Evolutionary conservation across 129 eudicot species (phyloP).

Genomic region (Flaveria linearis): DNA sequence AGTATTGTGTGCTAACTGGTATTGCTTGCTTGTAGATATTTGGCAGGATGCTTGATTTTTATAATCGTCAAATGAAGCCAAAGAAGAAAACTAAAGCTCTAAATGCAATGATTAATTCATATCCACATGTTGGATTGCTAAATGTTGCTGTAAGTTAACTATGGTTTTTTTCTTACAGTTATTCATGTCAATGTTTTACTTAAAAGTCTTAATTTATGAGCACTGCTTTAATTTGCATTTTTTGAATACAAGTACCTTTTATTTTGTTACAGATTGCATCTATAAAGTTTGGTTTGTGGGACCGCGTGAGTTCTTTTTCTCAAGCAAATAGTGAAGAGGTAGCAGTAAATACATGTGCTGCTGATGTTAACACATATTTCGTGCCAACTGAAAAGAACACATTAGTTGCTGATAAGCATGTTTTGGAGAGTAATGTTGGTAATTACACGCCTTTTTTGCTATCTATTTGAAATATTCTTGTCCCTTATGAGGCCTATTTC

Average conservation of each 20-base stretch:
- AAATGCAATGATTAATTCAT: constrained; percentile 34
- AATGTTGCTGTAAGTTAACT: constrained; percentile 78
- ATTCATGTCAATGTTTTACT: background rate
- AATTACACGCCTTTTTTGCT: constrained; percentile 26
- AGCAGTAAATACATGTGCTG: constrained; percentile 14
- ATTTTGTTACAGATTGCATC: constrained; percentile 60
- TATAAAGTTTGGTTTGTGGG: constrained; percentile 78
- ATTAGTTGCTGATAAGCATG: constrained; percentile 23
- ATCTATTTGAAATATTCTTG: background rate
- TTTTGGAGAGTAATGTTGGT: constrained; percentile 34
- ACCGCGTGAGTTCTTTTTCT: constrained; percentile 54
- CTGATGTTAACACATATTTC: constrained; percentile 49
- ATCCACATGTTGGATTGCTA: constrained; percentile 71
- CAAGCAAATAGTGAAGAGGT: constrained; percentile 39
- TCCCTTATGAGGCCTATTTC: background rate
- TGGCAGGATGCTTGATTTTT: constrained; percentile 67
- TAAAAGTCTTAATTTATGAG: background rate
- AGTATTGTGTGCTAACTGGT: background rate
- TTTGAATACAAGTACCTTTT: background rate
- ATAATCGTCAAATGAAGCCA: constrained; percentile 24
- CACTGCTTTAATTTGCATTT: background rate
- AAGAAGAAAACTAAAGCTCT: constrained; percentile 38
- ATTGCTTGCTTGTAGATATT: constrained; percentile 53
- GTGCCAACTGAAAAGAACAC: constrained; percentile 37
- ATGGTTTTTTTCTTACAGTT: background rate